Evolutionary conservation across 169 alveolate species (phyloP), one percentile per base, ranked within the genome.

Genomic region (Plasmodium billcollinsi): DNA sequence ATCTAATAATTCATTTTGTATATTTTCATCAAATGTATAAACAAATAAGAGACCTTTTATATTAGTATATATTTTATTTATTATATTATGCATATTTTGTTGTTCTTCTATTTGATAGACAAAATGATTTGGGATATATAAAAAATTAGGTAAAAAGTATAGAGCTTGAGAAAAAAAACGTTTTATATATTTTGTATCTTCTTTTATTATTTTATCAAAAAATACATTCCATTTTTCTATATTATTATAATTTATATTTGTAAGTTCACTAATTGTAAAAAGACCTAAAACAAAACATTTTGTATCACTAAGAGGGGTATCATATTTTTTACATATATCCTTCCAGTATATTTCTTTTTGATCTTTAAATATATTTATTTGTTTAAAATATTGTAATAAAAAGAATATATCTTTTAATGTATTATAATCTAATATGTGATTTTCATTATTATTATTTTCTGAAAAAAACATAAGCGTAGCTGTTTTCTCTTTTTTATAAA

Each of bases 281-380:
- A 83, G 71, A 69, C 91, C 91, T 83, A 67, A 50, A 2, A 83
- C 91, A 61, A 83, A 70, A 47, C 91, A 83, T 56, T 70, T 83
- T 5, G 71, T 18, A 21, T 59, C 74, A 49, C 21, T 54, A 39
- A 83, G 15, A 20, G 91, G 91, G 14, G 70, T 59, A 14, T 83
- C 85, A 58, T 24, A 83, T 11, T 15, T 56, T 70, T 67, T 67
- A 33, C 91, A 83, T 33, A 83, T 83, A 69, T 83, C 85, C 12
- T 61, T 54, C 91, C 91, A 83, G 3, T 20, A 49, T 52, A 26
- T 78, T 62, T 62, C 14, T 21, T 62, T 62, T 3, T 62, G 15
- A 43, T 83, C 70, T 43, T 15, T 67, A 21, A 24, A 20, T 0
- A 49, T 49, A 4, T 49, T 69, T n/a, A 83, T 83, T 11, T 67